These are phyloP conservation scores for Salix arbutifolia DNA, from an alignment of 345 rosid genomes.

Conservation along the genomic window DNA sequence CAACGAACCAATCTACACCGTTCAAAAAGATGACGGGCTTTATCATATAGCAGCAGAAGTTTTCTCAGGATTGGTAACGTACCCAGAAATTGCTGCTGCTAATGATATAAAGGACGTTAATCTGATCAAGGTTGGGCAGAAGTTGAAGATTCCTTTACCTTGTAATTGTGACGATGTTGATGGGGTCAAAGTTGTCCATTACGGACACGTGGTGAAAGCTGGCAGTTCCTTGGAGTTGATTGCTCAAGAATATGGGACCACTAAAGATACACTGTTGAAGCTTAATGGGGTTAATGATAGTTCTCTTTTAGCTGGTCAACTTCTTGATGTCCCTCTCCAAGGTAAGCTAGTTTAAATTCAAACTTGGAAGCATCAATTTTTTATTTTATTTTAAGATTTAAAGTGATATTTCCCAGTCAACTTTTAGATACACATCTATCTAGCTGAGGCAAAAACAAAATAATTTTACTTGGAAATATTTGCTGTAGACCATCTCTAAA, in stretches of 20 bases:
- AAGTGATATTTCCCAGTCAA: too few relatives aligned
- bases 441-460: not conserved
- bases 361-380: not conserved
- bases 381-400: not conserved
- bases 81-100: slow-evolving; percentile 10
- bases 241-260: slow-evolving; percentile 16
- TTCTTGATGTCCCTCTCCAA: slow-evolving; percentile 32
- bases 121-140: slow-evolving; percentile 2
- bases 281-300: slow-evolving; percentile 13
- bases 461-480: not conserved
- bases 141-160: slow-evolving; percentile 26
- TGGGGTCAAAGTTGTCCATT: slow-evolving; percentile 22
- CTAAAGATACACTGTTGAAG: not conserved
- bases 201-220: slow-evolving; percentile 20
- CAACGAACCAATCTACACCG: slow-evolving; percentile 12
- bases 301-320: slow-evolving; percentile 21
- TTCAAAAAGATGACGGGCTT: slow-evolving; percentile 4
- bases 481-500: not conserved
- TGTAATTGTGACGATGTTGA: slow-evolving; percentile 28
- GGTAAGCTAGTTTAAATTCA: not conserved
- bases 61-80: slow-evolving; percentile 11
- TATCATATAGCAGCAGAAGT: slow-evolving; percentile 23
- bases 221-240: slow-evolving; percentile 23
- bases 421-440: not conserved
- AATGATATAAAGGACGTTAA: not conserved